These are phyloP conservation scores for Hymenoscyphus infarciens DNA, from an alignment of 2,329 filamentous ascomycete species.

Conservation along the genomic window DNA sequence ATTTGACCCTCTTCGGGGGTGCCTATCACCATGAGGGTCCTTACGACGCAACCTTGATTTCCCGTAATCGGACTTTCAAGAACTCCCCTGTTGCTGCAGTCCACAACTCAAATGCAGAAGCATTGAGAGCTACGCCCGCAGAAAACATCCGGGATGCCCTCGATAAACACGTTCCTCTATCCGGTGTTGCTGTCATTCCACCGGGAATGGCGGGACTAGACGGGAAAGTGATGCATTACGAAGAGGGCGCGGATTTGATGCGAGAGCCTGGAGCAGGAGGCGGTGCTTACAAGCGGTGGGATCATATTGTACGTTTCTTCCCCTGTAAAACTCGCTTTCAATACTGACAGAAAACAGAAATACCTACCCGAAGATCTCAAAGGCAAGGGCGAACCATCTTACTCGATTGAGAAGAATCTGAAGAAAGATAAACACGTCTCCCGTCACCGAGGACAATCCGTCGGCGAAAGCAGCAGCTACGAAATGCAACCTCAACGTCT, in stretches of 20 bases:
- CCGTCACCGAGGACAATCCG: constrained; percentile 22
- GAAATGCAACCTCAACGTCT: constrained; percentile 46
- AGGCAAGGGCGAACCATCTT: constrained; percentile 77
- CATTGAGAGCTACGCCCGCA: constrained; percentile 73
- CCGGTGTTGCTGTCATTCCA: constrained; percentile 75
- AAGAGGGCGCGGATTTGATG: constrained; percentile 86
- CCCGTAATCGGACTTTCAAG: constrained; percentile 63
- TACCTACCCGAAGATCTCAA: constrained; percentile 77
- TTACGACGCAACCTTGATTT: constrained; percentile 76
- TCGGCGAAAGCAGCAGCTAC: constrained; percentile 38
- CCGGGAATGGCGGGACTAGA: constrained; percentile 65
- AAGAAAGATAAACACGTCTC: constrained; percentile 49
- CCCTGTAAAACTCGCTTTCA: too few relatives aligned
- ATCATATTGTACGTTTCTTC: constrained; percentile 63
- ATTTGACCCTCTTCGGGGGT: constrained; percentile 55
- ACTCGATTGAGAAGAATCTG: constrained; percentile 63
- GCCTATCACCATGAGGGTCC: constrained; percentile 87
- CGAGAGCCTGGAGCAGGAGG: constrained; percentile 63
- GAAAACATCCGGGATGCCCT: constrained; percentile 76
- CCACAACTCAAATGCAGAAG: constrained; percentile 67
- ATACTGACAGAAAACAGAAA: too few relatives aligned
- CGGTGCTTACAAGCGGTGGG: constrained; percentile 75
- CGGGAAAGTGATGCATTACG: constrained; percentile 71
- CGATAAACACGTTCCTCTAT: constrained; percentile 69
- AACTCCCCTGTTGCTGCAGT: constrained; percentile 75